Conservation (phyloP, 768 basidiomycete genomes). For the Pleurotus tuoliensis region DNA sequence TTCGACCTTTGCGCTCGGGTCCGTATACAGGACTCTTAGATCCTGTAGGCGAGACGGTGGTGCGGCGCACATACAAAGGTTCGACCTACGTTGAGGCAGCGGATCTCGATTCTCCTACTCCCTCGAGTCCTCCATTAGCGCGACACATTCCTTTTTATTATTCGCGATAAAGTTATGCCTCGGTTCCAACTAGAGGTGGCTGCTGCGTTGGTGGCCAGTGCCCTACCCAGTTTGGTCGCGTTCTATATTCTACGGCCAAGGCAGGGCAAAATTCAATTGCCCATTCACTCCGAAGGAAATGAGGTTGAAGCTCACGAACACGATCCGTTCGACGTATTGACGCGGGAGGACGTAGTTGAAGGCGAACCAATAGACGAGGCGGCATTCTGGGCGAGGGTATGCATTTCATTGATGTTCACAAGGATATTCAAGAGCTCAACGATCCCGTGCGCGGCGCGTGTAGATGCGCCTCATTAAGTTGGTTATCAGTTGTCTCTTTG, state of each 20-base stretch:
- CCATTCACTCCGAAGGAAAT: constrained; percentile 23
- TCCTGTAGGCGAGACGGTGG: too few relatives aligned
- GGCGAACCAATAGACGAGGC: constrained; percentile 62
- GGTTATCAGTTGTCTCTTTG: constrained; percentile 41
- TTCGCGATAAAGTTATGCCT: constrained; percentile 40
- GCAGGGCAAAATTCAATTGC: constrained; percentile 52
- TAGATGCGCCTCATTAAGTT: constrained; percentile 64
- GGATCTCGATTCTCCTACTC: too few relatives aligned
- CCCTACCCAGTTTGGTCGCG: constrained; percentile 39
- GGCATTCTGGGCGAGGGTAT: constrained; percentile 55
- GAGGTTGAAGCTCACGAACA: constrained; percentile 18
- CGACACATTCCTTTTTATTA: not conserved
- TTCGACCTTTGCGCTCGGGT: too few relatives aligned
- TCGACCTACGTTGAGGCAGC: not conserved
- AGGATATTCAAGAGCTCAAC: too few relatives aligned
- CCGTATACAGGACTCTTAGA: too few relatives aligned
- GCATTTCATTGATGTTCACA: constrained; percentile 12
- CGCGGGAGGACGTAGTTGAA: constrained; percentile 64
- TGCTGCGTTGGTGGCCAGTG: constrained; percentile 37
- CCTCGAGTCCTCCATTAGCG: too few relatives aligned
- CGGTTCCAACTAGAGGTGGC: constrained; percentile 57
- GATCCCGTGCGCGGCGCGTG: not conserved
- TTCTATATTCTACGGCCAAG: constrained; percentile 35
- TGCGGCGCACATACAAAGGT: not conserved
- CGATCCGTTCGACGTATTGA: constrained; percentile 72